Base-by-base conservation (phyloP, 2,329 filamentous ascomycete genomes). In the Pseudocercospora vitis region DNA sequence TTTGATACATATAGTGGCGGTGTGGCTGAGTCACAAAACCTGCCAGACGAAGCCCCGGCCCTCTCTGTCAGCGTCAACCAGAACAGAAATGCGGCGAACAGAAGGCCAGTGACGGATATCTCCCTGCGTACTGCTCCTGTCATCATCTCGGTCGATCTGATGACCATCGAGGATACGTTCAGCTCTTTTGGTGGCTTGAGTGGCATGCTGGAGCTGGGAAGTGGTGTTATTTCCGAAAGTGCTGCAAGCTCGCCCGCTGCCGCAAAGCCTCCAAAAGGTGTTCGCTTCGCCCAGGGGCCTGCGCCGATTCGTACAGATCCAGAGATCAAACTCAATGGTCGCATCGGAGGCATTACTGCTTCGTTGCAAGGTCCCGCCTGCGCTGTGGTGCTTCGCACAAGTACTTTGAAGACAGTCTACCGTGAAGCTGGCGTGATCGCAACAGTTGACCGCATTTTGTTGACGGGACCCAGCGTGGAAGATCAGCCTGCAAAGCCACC, bases 101-200 rank as follows among this genome's bases (percentile, higher is more conserved):
- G 52, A n/a, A 53, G 61, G 14, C 54, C 58, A 7, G 60, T 70
- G 26, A 62, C 51, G 3, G 63, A 68, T 5, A 59, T 88, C 12
- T 83, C 88, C 26, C 69, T 96, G 11, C 82, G 84, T 48, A 95
- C 91, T 0, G 77, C 95, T 7, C 90, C 91, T 4, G 71, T 96
- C 1, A 82, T 86, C 54, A 70, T 96, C 7, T 81, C 85, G 52
- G 73, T 97, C 33, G 89, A 97, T 66, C 74, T 96, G 12, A 85
- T 87, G 59, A 82, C 83, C 51, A 74, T 97, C 18, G 94, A 97
- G 63, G 91, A 96, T 64, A 89, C 89, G 0, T 84, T 97, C 55
- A 83, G 84, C 52, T 90, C 89, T 79, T 91, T 96, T 71, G 94
- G 94, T 29, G 94, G 94, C 0, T 76, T 99, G 37, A 96, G 91